Base-by-base conservation (phyloP, 75 land plant genomes). In the Ceratopteris richardii region DNA sequence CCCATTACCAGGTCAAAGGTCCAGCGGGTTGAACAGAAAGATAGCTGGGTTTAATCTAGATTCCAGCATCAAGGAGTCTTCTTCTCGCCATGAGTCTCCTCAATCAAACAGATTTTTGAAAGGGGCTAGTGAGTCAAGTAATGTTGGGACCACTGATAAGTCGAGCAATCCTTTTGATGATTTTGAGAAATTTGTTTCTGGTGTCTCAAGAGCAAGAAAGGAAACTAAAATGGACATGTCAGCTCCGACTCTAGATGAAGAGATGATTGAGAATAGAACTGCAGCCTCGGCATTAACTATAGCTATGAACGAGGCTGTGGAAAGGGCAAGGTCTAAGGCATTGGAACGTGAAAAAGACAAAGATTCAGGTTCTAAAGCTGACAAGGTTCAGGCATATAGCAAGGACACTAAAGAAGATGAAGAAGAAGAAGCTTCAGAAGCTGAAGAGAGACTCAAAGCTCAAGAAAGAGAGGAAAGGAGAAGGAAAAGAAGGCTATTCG, bases 271-370 rank as follows among this genome's bases (percentile, higher is more conserved):
- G 63, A 61, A 52, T 20, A 63, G 63, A 54, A 74, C 80, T 12
- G 70, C 64, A 31, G 83, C 85, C 43, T 72, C 74, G 56, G 84
- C 80, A 33, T 73, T 82, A 64, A 81, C 88, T 60, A 84, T 82
- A 62, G 87, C 92, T 42, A 84, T 79, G 82, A 81, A 73, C 60
- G 85, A 84, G 25, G 93, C 85, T 26, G 81, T 88, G 84, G 80
- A 81, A 47, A 81, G 54, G 57, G 88, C 93, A 44, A 82, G 85
- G 57, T 79, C 82, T 56, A 88, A 88, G 64, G 67, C 78, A 26
- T 74, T 58, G 31, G 81, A 73, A 44, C 87, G 81, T 1, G 84
- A 71, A 57, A 82, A 76, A 66, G 67, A 71, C 48, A 77, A 4
- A 26, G 67, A 65, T 12, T 39, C 13, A 19, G 74, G 69, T 62